Conservation (phyloP, 2,329 filamentous ascomycete genomes). For the Neopestalotiopsis sp. region DNA sequence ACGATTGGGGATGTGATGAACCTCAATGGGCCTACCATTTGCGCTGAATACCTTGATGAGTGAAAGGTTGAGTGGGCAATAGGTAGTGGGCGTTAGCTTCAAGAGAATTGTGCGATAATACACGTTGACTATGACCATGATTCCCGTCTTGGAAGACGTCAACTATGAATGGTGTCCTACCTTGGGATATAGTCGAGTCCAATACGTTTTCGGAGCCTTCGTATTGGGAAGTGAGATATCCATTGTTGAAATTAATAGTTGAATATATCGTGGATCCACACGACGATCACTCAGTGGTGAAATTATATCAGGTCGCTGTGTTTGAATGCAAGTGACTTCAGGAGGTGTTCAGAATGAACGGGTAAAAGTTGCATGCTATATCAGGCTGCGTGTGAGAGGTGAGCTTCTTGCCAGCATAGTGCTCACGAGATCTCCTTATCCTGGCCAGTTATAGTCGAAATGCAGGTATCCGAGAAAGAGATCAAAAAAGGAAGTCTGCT, state of each 20-base stretch:
- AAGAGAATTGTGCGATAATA: neutral
- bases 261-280: conserved; percentile 1
- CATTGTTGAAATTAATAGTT: neutral
- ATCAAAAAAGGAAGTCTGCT: neutral
- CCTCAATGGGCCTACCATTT: conserved; percentile 27
- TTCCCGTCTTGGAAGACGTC: too few species aligned
- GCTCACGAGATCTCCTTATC: too few species aligned
- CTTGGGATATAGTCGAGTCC: too few species aligned
- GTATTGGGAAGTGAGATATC: neutral
- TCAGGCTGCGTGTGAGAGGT: too few species aligned
- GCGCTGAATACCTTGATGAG: conserved; percentile 25
- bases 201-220: neutral
- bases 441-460: neutral
- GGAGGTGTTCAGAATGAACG: too few species aligned
- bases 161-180: too few species aligned
- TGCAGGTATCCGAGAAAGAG: neutral
- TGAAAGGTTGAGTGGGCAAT: neutral
- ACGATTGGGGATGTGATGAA: conserved; percentile 36
- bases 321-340: too few species aligned
- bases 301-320: neutral
- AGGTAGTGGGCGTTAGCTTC: neutral
- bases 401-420: too few species aligned
- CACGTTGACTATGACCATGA: neutral
- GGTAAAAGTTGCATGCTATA: too few species aligned
- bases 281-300: neutral